Conservation (phyloP, 225 moss, liverwort and hornwort species). For the Ulota crispa region DNA sequence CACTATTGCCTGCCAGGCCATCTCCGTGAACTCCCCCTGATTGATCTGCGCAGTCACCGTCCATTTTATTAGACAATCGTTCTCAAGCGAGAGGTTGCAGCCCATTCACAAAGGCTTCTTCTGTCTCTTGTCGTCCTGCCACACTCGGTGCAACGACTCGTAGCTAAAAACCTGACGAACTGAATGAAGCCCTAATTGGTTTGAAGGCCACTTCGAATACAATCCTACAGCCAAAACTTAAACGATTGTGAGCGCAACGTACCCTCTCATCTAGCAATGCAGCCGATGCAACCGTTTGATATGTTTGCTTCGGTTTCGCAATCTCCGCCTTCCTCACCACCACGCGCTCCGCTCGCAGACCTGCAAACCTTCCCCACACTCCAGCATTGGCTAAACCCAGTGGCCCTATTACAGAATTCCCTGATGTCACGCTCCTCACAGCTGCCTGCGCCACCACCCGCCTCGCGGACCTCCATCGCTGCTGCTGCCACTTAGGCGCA, state of each 20-base stretch:
- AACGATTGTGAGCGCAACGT: conserved; percentile 6
- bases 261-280: conserved; percentile 60
- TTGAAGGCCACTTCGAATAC: no score
- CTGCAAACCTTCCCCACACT: conserved; percentile 34
- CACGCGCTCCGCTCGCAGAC: conserved; percentile 34
- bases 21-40: conserved; percentile 89
- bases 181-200: not conserved
- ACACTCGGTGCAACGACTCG: not conserved
- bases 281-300: conserved; percentile 44
- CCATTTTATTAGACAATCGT: not conserved
- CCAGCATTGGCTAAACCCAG: conserved; percentile 36
- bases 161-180: not conserved
- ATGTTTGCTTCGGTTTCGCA: conserved; percentile 32
- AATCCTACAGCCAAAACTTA: not conserved
- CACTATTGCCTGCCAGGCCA: conserved; percentile 96
- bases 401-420: conserved; percentile 30
- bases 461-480: conserved; percentile 36
- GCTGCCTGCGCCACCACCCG: conserved; percentile 27
- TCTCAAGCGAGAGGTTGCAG: not conserved
- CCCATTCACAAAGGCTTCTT: not conserved
- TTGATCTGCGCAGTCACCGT: conserved; percentile 61
- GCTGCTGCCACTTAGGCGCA: conserved; percentile 36
- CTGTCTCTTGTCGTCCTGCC: not conserved
- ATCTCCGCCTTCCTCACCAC: conserved; percentile 30
- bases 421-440: conserved; percentile 30